Percentiles rank a stretch among this genome's conserved stretches.
Evolutionary conservation across 2,329 filamentous ascomycete genomes (phyloP).

Genomic region (Pleurostoma richardsiae): DNA sequence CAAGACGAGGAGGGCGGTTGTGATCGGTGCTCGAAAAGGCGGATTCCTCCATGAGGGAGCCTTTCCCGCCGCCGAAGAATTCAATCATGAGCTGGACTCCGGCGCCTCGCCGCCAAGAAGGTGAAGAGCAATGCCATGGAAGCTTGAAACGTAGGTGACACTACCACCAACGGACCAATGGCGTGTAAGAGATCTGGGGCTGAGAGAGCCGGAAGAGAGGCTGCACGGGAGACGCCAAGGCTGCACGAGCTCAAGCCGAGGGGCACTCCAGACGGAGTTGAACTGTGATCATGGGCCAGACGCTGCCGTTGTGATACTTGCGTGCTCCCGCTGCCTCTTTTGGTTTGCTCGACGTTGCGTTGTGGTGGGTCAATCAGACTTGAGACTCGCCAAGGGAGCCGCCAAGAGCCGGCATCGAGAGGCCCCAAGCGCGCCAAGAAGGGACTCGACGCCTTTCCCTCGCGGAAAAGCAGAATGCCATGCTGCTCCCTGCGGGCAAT

Average conservation of each 20-base stretch:
- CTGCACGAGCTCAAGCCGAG: background rate
- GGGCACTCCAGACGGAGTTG: no score
- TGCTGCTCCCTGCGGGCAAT: no score
- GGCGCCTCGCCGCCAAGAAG: conserved; percentile 9
- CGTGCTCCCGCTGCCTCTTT: background rate
- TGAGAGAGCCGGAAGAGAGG: background rate
- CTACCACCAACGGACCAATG: conserved; percentile 3
- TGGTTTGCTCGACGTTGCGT: conserved; percentile 15
- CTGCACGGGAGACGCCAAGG: conserved; percentile 5
- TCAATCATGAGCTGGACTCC: conserved; percentile 1
- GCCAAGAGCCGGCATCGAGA: background rate
- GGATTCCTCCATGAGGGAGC: background rate
- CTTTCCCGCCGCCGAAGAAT: conserved; percentile 6
- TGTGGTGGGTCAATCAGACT: conserved; percentile 23
- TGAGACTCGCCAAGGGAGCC: conserved; percentile 29
- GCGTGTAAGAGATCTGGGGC: background rate
- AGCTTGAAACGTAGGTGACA: conserved; percentile 15
- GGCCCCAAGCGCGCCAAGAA: background rate
- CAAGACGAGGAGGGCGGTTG: conserved; percentile 4
- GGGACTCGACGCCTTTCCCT: no score
- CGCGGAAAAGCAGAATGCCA: no score
- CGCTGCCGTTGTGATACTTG: no score
- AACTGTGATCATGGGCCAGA: no score
- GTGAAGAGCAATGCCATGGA: conserved; percentile 6
- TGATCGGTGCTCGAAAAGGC: no score